Conservation (phyloP, 805 yeast genomes). For the Vanderwaltozyma yarrowii region DNA sequence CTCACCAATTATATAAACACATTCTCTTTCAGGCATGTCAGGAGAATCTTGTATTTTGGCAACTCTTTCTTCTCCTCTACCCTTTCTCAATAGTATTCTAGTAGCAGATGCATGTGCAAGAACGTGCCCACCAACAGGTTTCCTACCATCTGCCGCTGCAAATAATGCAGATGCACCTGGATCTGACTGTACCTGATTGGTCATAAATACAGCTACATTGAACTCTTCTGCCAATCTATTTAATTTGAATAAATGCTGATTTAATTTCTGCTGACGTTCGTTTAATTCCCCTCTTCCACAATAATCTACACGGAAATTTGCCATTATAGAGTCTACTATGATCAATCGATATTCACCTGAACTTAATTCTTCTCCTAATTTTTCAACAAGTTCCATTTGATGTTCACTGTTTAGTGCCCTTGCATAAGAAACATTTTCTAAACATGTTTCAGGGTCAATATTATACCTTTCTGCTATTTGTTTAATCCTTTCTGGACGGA, state of each 20-base stretch:
- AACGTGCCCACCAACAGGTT: constrained; percentile 79
- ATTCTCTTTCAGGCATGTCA: constrained; percentile 72
- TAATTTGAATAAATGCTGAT: constrained; percentile 43
- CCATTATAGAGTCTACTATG: constrained; percentile 66
- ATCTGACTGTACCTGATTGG: constrained; percentile 74
- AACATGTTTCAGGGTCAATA: constrained; percentile 56
- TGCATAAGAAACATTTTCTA: constrained; percentile 66
- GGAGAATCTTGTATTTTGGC: constrained; percentile 76
- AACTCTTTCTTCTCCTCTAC: constrained; percentile 71
- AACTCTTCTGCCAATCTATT: constrained; percentile 65
- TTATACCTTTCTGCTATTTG: constrained; percentile 63
- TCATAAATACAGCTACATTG: constrained; percentile 65
- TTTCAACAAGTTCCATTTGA: constrained; percentile 62
- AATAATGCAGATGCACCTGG: constrained; percentile 74
- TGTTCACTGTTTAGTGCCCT: constrained; percentile 72
- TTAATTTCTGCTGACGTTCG: constrained; percentile 64
- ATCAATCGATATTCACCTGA: constrained; percentile 56
- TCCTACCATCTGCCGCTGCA: constrained; percentile 75
- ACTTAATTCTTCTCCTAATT: constrained; percentile 54
- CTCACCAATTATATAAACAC: constrained; percentile 61
- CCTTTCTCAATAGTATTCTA: constrained; percentile 60
- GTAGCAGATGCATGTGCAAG: constrained; percentile 77
- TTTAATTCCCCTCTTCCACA: constrained; percentile 69
- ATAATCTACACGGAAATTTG: constrained; percentile 68
- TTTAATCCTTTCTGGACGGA: constrained; percentile 57